phyloP scores from a whole-genome alignment of 805 yeast genomes.

The Zygoascus biomembranicola region DNA sequence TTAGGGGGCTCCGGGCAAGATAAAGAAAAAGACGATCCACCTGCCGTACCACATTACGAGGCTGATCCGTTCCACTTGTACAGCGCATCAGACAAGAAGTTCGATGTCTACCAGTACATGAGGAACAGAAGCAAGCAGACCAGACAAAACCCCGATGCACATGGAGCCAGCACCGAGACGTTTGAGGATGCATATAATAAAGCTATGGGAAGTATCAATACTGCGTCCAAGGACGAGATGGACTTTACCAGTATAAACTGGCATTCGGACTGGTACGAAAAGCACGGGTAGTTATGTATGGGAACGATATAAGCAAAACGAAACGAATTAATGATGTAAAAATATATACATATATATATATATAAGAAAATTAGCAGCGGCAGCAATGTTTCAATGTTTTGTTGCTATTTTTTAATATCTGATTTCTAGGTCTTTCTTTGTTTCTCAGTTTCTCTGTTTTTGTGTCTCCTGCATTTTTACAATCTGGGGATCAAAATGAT shows the following conservation, averaged over 20 bases:
- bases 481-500: too few relatives aligned
- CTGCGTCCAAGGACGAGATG: not conserved
- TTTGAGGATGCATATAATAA: not conserved
- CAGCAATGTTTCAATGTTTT: too few relatives aligned
- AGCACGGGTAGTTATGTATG: not conserved
- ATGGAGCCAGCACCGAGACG: not conserved
- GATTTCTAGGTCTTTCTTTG: too few relatives aligned
- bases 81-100: not conserved
- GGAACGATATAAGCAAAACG: too few relatives aligned
- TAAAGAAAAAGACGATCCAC: not conserved
- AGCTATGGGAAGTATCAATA: not conserved
- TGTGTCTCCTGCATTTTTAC: too few relatives aligned
- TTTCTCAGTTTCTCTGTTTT: too few relatives aligned
- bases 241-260: not conserved
- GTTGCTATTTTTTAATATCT: too few relatives aligned
- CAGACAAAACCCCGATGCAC: not conserved
- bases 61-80: slow-evolving; percentile 1
- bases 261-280: not conserved
- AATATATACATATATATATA: too few relatives aligned
- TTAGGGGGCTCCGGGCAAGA: not conserved
- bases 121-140: not conserved
- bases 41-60: not conserved
- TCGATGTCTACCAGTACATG: slow-evolving; percentile 1
- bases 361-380: too few relatives aligned
- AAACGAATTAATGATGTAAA: too few relatives aligned